Evolutionary conservation across 164 flowering plant genomes (phyloP), one percentile per base, ranked within the genome.

Genomic region (Buxus sempervirens): DNA sequence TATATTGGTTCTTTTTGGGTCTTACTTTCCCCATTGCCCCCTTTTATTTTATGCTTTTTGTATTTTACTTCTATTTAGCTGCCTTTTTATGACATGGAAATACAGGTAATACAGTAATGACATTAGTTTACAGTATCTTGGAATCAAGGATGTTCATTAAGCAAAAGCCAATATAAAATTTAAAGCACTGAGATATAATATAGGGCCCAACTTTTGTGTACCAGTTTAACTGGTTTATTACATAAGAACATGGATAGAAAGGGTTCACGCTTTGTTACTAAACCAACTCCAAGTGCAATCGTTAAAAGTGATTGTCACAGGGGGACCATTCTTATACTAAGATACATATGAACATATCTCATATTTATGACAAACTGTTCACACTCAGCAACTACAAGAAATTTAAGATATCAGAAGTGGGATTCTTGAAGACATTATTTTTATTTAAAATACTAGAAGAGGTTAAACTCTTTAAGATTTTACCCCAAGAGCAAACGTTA

Each of bases 401-500:
- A 20, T 32, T 42, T 20, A 22, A 27, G 57, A 14, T 53, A 45
- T 22, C 22, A 54, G 15, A 69, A 45, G 15, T 48, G 41, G 58
- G 25, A 20, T 62, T 62, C 23, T 23, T 14, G 48, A 49, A 48
- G 57, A 32, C 38, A 32, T 32, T 32, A 3, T 24, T 49, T 45
- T 2, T 45, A 4, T 49, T 60, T 74, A 19, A 19, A 25, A 54
- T 38, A 66, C 58, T 67, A 63, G 38, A 32, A 48, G 42, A 21
- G 25, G 26, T 25, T 27, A 16, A 67, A 25, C 55, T 55, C 38
- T 25, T n/a, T 41, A 60, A 38, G 38, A 63, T 75, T 28, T 54
- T 68, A 49, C 71, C 75, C 86, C 77, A 74, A 82, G 83, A 82
- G 67, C 79, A 69, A 76, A 78, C 87, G 22, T 68, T 79, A 88